Base-by-base conservation (phyloP, 2,329 filamentous ascomycete genomes). In the Ophiocordyceps camponoti-leonardi region DNA sequence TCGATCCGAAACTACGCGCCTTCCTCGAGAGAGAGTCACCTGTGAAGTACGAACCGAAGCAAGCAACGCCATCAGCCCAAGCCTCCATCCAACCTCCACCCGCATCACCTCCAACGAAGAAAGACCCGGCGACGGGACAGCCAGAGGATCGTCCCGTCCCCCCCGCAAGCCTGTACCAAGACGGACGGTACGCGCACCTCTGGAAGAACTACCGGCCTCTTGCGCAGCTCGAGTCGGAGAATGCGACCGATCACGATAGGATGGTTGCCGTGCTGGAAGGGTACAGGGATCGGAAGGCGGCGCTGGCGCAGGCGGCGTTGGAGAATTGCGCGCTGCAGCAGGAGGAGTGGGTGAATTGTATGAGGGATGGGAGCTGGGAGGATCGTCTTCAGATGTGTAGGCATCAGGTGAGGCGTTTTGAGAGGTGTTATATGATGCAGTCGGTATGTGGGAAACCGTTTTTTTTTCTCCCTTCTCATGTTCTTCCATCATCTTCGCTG, bases 271-370 rank as follows among this genome's bases (percentile, higher is more conserved):
- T 96, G 46, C 68, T 95, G 44, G 82, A 90, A 45, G 80, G 78
- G 7, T 93, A 81, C 72, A 93, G 94, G 61, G 78, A 85, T 58
- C 79, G 87, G 49, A 86, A 83, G 59, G 74, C 77, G 31, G 73
- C 78, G 46, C 84, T 96, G 49, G 85, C 84, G 28, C 72, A 75
- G 40, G 84, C 86, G 1, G 88, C 90, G 11, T 70, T 94, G 57
- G 92, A 98, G 66, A 98, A 96, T 61, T 98, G 92, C 63, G 82
- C 86, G 1, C 62, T 88, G 49, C 86, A 94, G 60, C 86, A 95
- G 66, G 72, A 86, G 58, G 81, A 81, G 48, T 81, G 93, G 69
- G 79, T 81, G 49, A 72, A 82, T 43, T 98, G 92, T 69, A 92
- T 92, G 71, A 73, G 75, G 55, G 69, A 72, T 46, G 88, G 88